Evolutionary conservation across 371 early-diverging fungal species (phyloP).

Genomic region (Saksenaea vasiformis): DNA sequence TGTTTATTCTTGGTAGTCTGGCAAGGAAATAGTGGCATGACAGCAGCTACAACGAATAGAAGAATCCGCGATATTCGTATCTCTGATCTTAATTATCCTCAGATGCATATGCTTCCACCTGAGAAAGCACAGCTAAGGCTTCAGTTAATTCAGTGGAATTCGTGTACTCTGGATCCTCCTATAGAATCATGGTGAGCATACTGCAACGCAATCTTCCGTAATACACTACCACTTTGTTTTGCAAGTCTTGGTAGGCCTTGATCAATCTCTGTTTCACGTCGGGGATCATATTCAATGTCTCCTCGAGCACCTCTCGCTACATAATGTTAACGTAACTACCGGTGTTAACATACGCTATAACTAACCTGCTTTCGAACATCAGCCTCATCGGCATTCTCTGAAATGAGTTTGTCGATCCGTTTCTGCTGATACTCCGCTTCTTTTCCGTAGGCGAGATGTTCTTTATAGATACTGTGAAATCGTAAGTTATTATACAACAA

Average conservation of each 20-base stretch:
- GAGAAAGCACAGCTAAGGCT: constrained; percentile 40
- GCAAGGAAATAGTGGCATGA: too few relatives aligned
- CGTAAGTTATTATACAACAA: neutral
- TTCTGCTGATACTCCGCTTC: constrained; percentile 66
- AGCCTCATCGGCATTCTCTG: constrained; percentile 61
- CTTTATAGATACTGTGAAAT: constrained; percentile 60
- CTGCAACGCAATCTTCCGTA: neutral
- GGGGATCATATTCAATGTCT: constrained; percentile 76
- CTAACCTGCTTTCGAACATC: constrained; percentile 74
- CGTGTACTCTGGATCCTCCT: constrained; percentile 44
- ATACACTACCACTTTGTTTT: constrained; percentile 36
- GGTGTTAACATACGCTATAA: neutral
- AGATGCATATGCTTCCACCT: constrained; percentile 15
- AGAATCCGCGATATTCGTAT: too few relatives aligned
- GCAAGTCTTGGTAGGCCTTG: constrained; percentile 61
- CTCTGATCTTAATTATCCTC: neutral
- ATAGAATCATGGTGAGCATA: neutral
- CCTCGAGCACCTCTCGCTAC: constrained; percentile 77
- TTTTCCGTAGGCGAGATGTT: constrained; percentile 60
- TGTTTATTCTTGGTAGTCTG: too few relatives aligned
- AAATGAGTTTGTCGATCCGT: constrained; percentile 65
- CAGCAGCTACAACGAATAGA: too few relatives aligned
- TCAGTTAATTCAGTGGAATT: constrained; percentile 45
- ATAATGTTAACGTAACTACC: neutral
- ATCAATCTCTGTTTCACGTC: constrained; percentile 66